These are phyloP conservation scores for Microdochium nivale DNA, from an alignment of 2,329 filamentous ascomycete genomes.

Conservation along the genomic window DNA sequence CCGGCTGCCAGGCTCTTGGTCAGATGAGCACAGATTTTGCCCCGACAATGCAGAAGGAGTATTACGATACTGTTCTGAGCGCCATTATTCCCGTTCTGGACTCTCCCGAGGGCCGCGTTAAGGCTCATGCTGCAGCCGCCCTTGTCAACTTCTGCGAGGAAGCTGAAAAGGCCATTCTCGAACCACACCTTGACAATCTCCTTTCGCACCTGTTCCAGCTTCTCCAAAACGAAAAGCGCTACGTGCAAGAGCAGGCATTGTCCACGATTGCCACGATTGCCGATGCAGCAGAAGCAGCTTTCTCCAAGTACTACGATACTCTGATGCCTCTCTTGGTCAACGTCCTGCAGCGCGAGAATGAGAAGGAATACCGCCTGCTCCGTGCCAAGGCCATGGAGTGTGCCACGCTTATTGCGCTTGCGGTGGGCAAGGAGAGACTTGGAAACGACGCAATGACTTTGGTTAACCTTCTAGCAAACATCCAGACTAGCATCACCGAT, in stretches of 20 bases:
- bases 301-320: slow-evolving; percentile 89
- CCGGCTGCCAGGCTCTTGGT: slow-evolving; percentile 94
- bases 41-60: slow-evolving; percentile 94
- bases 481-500: slow-evolving; percentile 81
- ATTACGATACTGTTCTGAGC: slow-evolving; percentile 77
- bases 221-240: slow-evolving; percentile 85
- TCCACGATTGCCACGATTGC: slow-evolving; percentile 98
- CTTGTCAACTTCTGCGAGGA: slow-evolving; percentile 99
- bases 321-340: slow-evolving; percentile 92
- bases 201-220: slow-evolving; percentile 79
- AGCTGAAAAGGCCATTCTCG: slow-evolving; percentile 82
- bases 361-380: slow-evolving; percentile 85
- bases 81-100: slow-evolving; percentile 89
- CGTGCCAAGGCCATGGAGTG: slow-evolving; percentile 99
- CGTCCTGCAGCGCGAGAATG: slow-evolving; percentile 80
- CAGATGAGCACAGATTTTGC: slow-evolving; percentile 99
- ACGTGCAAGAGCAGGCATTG: slow-evolving; percentile 93
- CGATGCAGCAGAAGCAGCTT: slow-evolving; percentile 93
- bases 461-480: slow-evolving; percentile 77
- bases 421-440: slow-evolving; percentile 89
- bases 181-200: slow-evolving; percentile 87
- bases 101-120: slow-evolving; percentile 84
- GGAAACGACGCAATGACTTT: slow-evolving; percentile 79
- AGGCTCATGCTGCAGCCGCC: slow-evolving; percentile 94
- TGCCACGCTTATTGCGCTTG: slow-evolving; percentile 88